Base-by-base conservation (phyloP, 129 eudicot species). In the Flaveria trinervia region DNA sequence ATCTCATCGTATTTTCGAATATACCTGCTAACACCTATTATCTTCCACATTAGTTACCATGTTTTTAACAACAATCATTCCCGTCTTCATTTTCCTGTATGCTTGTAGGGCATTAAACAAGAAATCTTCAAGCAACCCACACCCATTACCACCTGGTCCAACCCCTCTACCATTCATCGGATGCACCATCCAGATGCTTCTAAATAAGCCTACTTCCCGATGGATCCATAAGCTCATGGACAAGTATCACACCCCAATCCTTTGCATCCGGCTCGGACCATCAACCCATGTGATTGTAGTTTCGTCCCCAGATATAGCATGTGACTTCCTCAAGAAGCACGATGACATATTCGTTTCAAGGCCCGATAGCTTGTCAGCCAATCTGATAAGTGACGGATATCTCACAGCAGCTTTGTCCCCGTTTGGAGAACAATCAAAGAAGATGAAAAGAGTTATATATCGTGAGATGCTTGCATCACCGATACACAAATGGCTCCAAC, bases 321-420 rank as follows among this genome's bases (percentile, higher is more conserved):
- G 84, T 1, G 84, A 78, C 56, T 71, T 84, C 81, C 68, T 84
- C 66, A 79, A 72, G 22, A 75, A 43, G 13, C 86, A 87, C 15
- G 91, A 87, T 18, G 62, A 71, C 2, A 52, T 39, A 3, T 87
- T 87, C 55, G 55, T 77, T 9, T 84, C 91, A 4, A 68, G 86
- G 59, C 88, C 88, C 4, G 28, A 43, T 22, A 2, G 41, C 62
- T 57, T 81, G 82, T 61, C 85, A 1, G 71, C 84, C 4, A 43
- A 28, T 17, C 26, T 81, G 3, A 43, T 74, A 1, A 76, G 86
- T 46, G 70, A 62, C 5, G 79, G 85, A 9, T 84, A 75, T 74
- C 51, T 77, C 9, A 52, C 79, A 0, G 15, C 66, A 0, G 25
- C 9, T 5, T 14, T 86, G 23, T 1, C 78, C 7, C 87, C 83